Evolutionary conservation across 306 rosid genomes (phyloP), one percentile per base, ranked within the genome.

Genomic region (Oxytropis ochrocephala): DNA sequence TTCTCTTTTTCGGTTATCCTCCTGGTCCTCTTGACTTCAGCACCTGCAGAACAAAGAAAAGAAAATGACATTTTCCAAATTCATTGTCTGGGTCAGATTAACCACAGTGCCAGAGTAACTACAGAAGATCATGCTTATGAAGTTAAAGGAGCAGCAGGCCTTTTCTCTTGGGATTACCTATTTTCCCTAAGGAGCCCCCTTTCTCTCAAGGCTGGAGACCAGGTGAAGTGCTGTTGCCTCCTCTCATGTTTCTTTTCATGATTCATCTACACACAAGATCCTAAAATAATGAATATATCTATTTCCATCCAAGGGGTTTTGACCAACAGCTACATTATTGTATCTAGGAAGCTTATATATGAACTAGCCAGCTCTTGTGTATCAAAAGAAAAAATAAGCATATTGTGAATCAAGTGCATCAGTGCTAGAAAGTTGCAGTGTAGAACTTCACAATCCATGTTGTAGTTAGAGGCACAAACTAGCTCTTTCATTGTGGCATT

Each of bases 201-300:
- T 78, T 35, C 97, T 70, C 64, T 91, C 69, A 94, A 91, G 80
- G 91, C 99, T 8, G 97, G 99, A 14, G 96, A 85, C 52, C 99
- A 94, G 96, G 99, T 87, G 56, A 72, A 62, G 46, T 59, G 10
- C 69, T 39, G 21, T 50, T 51, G 5, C 62, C 60, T 46, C 68
- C 43, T 32, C 43, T 33, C 16, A 1, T 47, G 11, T 64, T 58
- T 55, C 44, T 17, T 65, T 60, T 55, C 56, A 43, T 38, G 41
- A 43, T 51, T 35, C 63, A 44, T 54, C 33, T 54, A 27, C 46
- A 44, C 27, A 35, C 32, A 69, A 18, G 19, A 35, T 16, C 19
- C 44, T 33, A 42, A 41, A 27, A 10, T 35, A 63, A 43, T 70
- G 60, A 54, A 70, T 14, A 64, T 50, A 73, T 18, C 56, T n/a